phyloP scores from a whole-genome alignment of 1,284 basidiomycete genomes.

The Ceratobasidium theobromae region DNA sequence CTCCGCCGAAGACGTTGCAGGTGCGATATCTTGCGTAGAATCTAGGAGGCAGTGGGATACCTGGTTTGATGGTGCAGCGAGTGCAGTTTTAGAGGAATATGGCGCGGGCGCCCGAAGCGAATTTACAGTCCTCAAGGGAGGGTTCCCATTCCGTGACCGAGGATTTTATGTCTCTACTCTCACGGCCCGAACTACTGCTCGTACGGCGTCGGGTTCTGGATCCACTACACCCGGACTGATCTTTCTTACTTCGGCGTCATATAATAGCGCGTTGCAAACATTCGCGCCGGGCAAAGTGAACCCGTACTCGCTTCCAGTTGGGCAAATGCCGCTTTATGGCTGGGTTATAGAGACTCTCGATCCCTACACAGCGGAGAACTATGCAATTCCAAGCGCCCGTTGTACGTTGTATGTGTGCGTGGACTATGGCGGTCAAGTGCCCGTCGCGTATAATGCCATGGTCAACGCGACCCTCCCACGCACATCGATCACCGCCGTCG shows the following conservation, averaged over 20 bases:
- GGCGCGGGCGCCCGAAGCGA: slow-evolving; percentile 73
- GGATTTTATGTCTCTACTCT: slow-evolving; percentile 82
- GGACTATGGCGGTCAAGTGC: slow-evolving; percentile 87
- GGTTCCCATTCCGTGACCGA: slow-evolving; percentile 90
- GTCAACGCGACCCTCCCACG: slow-evolving; percentile 78
- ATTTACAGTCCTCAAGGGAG: slow-evolving; percentile 69
- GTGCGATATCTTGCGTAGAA: slow-evolving; percentile 68
- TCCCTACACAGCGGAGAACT: slow-evolving; percentile 93
- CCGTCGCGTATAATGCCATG: slow-evolving; percentile 83
- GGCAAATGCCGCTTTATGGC: slow-evolving; percentile 85
- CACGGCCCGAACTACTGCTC: slow-evolving; percentile 57
- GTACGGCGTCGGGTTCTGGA: slow-evolving; percentile 28
- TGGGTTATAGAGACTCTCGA: slow-evolving; percentile 98
- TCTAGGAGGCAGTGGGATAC: slow-evolving; percentile 85
- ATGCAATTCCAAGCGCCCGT: slow-evolving; percentile 90
- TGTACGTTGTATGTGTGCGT: slow-evolving; percentile 87
- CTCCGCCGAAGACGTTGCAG: slow-evolving; percentile 87
- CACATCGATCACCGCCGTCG: slow-evolving; percentile 64
- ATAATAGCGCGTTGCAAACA: slow-evolving; percentile 53
- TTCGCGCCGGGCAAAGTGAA: slow-evolving; percentile 76
- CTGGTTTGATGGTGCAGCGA: slow-evolving; percentile 61
- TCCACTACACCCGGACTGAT: slow-evolving; percentile 54
- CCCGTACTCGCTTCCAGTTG: slow-evolving; percentile 70
- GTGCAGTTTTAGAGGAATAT: slow-evolving; percentile 73
- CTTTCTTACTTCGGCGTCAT: slow-evolving; percentile 75